Conservation (phyloP, 306 rosid genomes). For the Glycyrrhiza uralensis region DNA sequence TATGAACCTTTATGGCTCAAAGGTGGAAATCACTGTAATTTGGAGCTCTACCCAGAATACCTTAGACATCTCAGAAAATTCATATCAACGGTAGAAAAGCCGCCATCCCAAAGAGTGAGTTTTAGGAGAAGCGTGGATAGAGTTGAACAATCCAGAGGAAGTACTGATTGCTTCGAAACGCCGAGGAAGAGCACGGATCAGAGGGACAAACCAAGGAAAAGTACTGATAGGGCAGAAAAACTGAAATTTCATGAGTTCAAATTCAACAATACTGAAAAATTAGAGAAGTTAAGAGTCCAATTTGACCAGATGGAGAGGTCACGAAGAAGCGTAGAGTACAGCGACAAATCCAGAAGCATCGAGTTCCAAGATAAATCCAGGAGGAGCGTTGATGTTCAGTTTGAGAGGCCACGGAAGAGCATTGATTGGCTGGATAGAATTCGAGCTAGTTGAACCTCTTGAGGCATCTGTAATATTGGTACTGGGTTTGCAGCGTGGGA, state of each 20-base stretch:
- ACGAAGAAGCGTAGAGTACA: slow-evolving; percentile 65
- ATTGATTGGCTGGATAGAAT: slow-evolving; percentile 86
- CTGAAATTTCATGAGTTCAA: slow-evolving; percentile 53
- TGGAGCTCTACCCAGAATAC: slow-evolving; percentile 79
- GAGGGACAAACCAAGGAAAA: slow-evolving; percentile 75
- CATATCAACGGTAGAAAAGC: slow-evolving; percentile 53
- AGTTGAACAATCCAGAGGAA: slow-evolving; percentile 53
- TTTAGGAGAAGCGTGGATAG: slow-evolving; percentile 65
- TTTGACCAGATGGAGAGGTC: slow-evolving; percentile 73
- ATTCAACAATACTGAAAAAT: slow-evolving; percentile 49
- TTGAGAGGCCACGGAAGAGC: slow-evolving; percentile 74
- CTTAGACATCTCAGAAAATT: slow-evolving; percentile 70
- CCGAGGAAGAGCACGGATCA: slow-evolving; percentile 76
- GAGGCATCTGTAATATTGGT: slow-evolving; percentile 23
- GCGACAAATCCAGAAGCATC: slow-evolving; percentile 61
- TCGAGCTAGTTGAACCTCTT: slow-evolving; percentile 51
- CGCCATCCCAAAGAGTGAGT: slow-evolving; percentile 54
- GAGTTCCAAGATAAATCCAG: slow-evolving; percentile 75
- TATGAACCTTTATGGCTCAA: slow-evolving; percentile 88
- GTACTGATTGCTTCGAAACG: slow-evolving; percentile 57
- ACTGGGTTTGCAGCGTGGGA: slow-evolving; percentile 35
- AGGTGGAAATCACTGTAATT: slow-evolving; percentile 91
- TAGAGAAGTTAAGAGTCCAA: slow-evolving; percentile 56
- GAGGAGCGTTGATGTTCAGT: slow-evolving; percentile 71
- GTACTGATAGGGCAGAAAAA: slow-evolving; percentile 63